Conservation (phyloP, 1,139 yeast species). For the Lodderomyces beijingensis region DNA sequence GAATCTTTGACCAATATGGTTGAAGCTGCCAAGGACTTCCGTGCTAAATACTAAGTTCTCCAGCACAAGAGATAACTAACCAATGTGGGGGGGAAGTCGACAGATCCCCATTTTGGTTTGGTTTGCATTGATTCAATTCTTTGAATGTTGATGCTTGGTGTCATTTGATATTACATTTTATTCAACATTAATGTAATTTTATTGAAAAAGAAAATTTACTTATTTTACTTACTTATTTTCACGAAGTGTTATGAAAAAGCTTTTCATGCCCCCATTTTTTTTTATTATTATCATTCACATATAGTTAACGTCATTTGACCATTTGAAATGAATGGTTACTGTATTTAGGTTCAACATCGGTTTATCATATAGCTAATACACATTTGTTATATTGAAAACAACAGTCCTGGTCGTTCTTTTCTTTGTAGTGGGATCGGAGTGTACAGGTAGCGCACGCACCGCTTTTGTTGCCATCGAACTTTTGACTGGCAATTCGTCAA, state of each 20-base stretch:
- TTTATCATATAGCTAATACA: conserved; percentile 7
- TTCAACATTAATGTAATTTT: conserved; percentile 64
- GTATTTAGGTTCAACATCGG: conserved; percentile 8
- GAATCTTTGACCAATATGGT: conserved; percentile 95
- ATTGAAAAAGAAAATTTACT: no score
- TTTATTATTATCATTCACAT: conserved; percentile 12
- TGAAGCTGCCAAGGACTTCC: conserved; percentile 95
- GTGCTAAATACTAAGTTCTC: conserved; percentile 46
- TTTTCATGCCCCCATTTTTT: conserved; percentile 15
- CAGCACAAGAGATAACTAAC: background rate
- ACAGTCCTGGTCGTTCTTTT: background rate
- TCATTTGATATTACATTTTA: conserved; percentile 46
- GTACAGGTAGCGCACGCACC: no score
- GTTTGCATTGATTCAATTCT: conserved; percentile 30
- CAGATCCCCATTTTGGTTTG: background rate
- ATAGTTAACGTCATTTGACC: no score
- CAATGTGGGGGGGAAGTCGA: background rate
- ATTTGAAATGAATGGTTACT: no score
- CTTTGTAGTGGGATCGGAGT: no score
- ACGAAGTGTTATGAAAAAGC: conserved; percentile 14
- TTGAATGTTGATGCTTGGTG: conserved; percentile 38
- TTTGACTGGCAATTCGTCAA: no score
- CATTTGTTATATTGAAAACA: conserved; percentile 3
- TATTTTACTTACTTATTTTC: conserved; percentile 14
- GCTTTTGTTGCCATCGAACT: no score